Evolutionary conservation across 305 asterid species (phyloP).

Genomic region (Fraxinus dipetala): DNA sequence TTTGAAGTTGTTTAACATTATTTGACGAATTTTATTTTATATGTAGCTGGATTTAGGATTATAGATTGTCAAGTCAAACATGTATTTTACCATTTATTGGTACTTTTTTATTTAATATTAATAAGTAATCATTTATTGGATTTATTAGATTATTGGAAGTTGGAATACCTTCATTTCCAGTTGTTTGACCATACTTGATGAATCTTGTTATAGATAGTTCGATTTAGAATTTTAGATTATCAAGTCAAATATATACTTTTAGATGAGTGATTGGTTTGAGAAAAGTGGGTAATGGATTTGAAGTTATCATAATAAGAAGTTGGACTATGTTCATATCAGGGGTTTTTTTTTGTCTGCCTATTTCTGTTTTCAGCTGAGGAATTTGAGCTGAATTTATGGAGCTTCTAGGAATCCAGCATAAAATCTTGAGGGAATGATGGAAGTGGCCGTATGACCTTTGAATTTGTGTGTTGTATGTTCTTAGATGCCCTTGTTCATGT

Average conservation of each 20-base stretch:
- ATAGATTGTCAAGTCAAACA: neutral
- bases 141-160: neutral
- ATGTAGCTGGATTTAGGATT: neutral
- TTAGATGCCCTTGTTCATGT: neutral
- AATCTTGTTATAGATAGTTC: neutral
- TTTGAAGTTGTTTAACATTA: neutral
- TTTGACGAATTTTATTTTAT: neutral
- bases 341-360: neutral
- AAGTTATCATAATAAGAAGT: neutral
- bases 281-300: neutral
- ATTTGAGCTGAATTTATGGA: neutral
- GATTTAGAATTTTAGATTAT: neutral
- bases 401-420: neutral
- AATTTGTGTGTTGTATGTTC: neutral
- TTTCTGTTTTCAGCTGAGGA: neutral
- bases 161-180: neutral
- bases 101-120: constrained; percentile 13
- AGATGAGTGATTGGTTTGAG: neutral
- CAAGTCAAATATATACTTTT: neutral
- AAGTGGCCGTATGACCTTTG: neutral
- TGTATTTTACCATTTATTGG: constrained; percentile 32
- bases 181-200: neutral
- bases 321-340: neutral
- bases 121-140: neutral
- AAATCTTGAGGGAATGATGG: neutral